Base-by-base conservation (phyloP, 352 stramenopile species). In the Globisporangium iwayamae region DNA sequence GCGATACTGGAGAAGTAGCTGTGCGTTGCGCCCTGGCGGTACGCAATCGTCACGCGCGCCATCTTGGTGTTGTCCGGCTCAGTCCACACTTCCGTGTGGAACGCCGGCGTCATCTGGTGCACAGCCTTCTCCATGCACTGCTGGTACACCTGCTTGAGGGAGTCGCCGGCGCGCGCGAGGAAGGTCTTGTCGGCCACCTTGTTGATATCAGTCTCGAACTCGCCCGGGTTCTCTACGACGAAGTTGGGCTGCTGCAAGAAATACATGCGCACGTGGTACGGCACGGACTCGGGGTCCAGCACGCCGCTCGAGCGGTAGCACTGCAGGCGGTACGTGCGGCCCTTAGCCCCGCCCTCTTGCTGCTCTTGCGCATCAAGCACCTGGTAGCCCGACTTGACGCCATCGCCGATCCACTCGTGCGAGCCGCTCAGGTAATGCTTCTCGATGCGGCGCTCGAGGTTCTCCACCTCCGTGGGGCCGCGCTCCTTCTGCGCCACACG, bases 1-100 rank as follows among this genome's bases (percentile, higher is more conserved):
- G 85, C 85, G 63, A 94, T 88, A 81, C 78, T 88, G 56, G 85
- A 91, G 71, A 94, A 94, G 75, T 94, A 94, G 71, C 78, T 89
- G 73, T 94, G 85, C 20, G 85, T 94, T 2, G 85, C 73, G 28
- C 85, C 85, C 52, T 68, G 76, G 66, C 85, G 81, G 73, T 91
- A 91, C n/a, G 79, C 83, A 58, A 94, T 85, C 20, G 81, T 87
- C 32, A 94, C 63, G 43, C 85, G 83, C 34, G 83, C 83, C 81
- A 91, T 92, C 73, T 92, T 91, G 63, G 73, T 75, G 63, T 79
- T 78, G 58, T 92, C 85, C 0, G 75, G 72, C 68, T 94, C 83
- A 4, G 65, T 76, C 85, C 83, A 94, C 18, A 87, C 72, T 50
- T 94, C 85, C 0, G 80, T 90, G 75, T 94, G 81, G 73, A 94